phyloP scores from a whole-genome alignment of 2,329 filamentous ascomycete species.

The Sporothrix pallida region DNA sequence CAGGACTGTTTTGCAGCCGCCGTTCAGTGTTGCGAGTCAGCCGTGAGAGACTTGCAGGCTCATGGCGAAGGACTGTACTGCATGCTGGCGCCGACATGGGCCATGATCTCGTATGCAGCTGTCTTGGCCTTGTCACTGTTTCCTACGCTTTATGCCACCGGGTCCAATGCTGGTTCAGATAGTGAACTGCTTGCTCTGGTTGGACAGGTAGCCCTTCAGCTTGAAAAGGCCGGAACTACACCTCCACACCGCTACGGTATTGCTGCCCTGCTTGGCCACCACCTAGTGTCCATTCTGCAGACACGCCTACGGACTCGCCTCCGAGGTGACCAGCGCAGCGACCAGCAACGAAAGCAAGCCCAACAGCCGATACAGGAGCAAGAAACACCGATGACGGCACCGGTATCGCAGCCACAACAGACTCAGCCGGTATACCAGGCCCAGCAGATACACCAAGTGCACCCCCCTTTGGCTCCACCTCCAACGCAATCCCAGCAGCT shows the following conservation, averaged over 20 bases:
- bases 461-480: neutral
- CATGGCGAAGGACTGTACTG: neutral
- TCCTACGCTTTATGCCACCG: neutral
- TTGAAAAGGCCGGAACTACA: neutral
- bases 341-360: neutral
- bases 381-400: neutral
- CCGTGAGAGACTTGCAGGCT: constrained; percentile 6
- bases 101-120: constrained; percentile 11
- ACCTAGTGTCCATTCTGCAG: neutral
- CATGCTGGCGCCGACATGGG: constrained; percentile 19
- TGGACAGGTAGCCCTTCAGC: neutral
- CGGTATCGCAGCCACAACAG: neutral
- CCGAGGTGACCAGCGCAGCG: neutral
- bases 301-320: neutral
- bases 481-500: neutral
- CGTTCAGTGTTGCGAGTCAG: neutral
- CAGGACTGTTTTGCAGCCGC: constrained; percentile 10
- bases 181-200: neutral
- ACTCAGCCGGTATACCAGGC: neutral
- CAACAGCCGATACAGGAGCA: neutral
- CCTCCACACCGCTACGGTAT: constrained; percentile 17
- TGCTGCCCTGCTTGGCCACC: constrained; percentile 14
- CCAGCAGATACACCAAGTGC: neutral
- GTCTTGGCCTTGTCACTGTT: constrained; percentile 5
- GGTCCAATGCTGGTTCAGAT: neutral